These are phyloP conservation scores for Neurospora intermedia DNA, from an alignment of 495 filamentous ascomycete genomes.

Conservation along the genomic window DNA sequence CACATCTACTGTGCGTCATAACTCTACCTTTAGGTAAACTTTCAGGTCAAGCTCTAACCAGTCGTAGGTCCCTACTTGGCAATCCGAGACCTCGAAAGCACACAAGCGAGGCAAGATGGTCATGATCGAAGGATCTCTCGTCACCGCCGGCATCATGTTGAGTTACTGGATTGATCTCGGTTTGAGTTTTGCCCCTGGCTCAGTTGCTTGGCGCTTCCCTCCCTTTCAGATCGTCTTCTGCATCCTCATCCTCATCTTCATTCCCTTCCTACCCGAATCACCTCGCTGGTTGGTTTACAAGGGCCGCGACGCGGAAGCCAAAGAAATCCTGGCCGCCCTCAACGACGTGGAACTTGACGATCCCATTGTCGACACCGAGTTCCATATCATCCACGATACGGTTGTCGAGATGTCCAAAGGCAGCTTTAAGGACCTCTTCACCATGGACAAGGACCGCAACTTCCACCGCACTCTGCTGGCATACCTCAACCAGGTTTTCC, in stretches of 20 bases:
- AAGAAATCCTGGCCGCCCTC: slow-evolving; percentile 51
- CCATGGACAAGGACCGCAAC: slow-evolving; percentile 58
- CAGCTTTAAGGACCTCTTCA: slow-evolving; percentile 58
- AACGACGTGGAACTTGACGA: slow-evolving; percentile 43
- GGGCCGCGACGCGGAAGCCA: slow-evolving; percentile 40
- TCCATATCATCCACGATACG: slow-evolving; percentile 63
- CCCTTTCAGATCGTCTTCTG: slow-evolving; percentile 51
- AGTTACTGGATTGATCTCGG: slow-evolving; percentile 71
- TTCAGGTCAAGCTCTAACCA: slow-evolving; percentile 32
- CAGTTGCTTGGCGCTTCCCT: slow-evolving; percentile 65
- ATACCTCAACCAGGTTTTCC: slow-evolving; percentile 7
- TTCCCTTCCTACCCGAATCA: slow-evolving; percentile 51
- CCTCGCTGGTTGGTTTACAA: slow-evolving; percentile 52
- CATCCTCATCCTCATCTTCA: slow-evolving; percentile 43
- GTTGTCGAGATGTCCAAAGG: slow-evolving; percentile 61
- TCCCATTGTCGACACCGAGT: slow-evolving; percentile 49
- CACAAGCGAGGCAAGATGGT: slow-evolving; percentile 66
- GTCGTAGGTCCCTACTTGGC: slow-evolving; percentile 60
- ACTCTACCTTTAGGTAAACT: background rate
- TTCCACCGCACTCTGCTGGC: slow-evolving; percentile 45
- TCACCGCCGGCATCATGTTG: slow-evolving; percentile 61
- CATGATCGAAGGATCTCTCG: slow-evolving; percentile 67
- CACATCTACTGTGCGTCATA: slow-evolving; percentile 25
- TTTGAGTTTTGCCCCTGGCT: slow-evolving; percentile 51
- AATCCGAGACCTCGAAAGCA: slow-evolving; percentile 66